Conservation (phyloP, 1,284 basidiomycete species). For the Cryptococcus floricola region DNA sequence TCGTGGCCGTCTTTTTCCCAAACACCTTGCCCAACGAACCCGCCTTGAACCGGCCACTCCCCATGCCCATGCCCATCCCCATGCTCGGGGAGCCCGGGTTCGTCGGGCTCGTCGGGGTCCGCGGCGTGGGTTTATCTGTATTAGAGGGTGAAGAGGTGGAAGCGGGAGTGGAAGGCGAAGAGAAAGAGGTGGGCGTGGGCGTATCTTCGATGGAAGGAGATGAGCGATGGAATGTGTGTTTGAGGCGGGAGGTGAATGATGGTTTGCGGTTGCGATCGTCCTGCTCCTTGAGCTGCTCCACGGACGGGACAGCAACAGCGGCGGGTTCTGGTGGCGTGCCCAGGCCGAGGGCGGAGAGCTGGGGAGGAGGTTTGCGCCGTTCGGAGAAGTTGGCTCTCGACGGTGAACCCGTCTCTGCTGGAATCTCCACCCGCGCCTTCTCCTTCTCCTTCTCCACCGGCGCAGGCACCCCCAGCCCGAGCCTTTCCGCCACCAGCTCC, state of each 20-base stretch:
- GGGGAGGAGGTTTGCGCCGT: neutral
- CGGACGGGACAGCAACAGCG: neutral
- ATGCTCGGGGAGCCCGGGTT: too few species aligned
- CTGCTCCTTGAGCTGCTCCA: conserved; percentile 16
- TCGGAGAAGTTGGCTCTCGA: too few species aligned
- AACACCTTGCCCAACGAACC: conserved; percentile 19
- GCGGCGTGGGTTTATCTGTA: neutral
- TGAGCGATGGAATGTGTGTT: conserved; percentile 13
- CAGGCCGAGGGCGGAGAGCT: neutral
- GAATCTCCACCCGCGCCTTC: conserved; percentile 9
- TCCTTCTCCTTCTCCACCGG: neutral
- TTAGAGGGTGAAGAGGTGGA: neutral
- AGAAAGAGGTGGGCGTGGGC: too few species aligned
- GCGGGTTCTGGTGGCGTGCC: neutral
- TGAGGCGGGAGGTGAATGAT: conserved; percentile 20
- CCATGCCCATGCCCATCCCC: neutral
- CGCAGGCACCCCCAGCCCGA: conserved; percentile 18
- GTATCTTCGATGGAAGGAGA: conserved; percentile 5
- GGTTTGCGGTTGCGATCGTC: conserved; percentile 15
- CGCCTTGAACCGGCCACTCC: conserved; percentile 16
- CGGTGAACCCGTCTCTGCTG: neutral
- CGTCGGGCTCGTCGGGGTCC: neutral
- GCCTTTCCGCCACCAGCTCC: conserved; percentile 25
- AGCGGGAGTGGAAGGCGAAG: neutral
- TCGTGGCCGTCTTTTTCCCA: neutral